Evolutionary conservation across 139 green algal genomes (phyloP).

Genomic region (Tetraselmis striata): DNA sequence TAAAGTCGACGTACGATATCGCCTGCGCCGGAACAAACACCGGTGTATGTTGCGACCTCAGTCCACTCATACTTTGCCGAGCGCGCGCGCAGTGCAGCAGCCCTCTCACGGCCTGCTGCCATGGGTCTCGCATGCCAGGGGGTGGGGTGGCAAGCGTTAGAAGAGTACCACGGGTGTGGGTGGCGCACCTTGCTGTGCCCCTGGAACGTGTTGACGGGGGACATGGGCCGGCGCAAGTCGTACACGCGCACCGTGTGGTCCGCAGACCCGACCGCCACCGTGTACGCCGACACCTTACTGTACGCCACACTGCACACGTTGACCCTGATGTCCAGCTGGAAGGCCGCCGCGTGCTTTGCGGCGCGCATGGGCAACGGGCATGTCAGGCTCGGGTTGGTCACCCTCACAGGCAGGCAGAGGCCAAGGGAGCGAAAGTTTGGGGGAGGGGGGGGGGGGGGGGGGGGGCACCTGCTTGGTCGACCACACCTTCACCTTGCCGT

Average conservation of each 20-base stretch:
- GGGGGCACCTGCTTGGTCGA: background rate
- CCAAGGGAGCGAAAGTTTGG: too few relatives aligned
- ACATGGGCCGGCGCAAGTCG: constrained; percentile 48
- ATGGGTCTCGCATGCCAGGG: constrained; percentile 40
- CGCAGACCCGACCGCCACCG: constrained; percentile 75
- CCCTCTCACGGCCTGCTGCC: too few relatives aligned
- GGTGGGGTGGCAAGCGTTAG: background rate
- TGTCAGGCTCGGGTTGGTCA: too few relatives aligned
- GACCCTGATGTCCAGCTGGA: background rate
- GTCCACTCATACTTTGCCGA: too few relatives aligned
- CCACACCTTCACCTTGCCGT: constrained; percentile 3
- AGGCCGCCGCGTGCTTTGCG: background rate
- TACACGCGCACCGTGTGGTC: constrained; percentile 77
- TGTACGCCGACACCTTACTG: constrained; percentile 47
- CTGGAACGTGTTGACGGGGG: background rate
- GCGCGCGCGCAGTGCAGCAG: too few relatives aligned
- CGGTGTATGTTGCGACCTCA: too few relatives aligned
- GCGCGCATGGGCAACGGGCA: background rate
- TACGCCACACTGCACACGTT: constrained; percentile 82
- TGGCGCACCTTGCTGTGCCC: background rate
- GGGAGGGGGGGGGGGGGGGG: too few relatives aligned
- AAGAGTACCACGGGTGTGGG: constrained; percentile 20
- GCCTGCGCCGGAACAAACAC: background rate
- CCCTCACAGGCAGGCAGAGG: too few relatives aligned
- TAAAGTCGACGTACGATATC: constrained; percentile 9